A percentile compares a stretch with the other conserved stretches of the same genome.
phyloP scores from a whole-genome alignment of 768 basidiomycete genomes.

The Paxillus ammoniavirescens region DNA sequence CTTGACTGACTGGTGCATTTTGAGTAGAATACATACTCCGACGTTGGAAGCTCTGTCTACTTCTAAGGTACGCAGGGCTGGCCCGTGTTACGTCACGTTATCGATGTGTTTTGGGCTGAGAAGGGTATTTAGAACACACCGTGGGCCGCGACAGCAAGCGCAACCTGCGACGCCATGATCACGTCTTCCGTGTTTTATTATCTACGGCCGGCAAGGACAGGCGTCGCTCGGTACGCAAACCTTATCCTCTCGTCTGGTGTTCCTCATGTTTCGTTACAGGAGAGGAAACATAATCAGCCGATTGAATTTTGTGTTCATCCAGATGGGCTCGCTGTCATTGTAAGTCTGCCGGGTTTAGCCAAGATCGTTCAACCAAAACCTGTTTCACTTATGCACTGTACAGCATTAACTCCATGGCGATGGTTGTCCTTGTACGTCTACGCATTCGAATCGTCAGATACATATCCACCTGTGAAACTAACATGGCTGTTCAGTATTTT shows the following conservation, averaged over 20 bases:
- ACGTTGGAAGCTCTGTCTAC: conserved; percentile 1
- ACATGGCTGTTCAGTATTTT: conserved; percentile 12
- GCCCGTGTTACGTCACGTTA: neutral
- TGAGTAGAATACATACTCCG: conserved; percentile 9
- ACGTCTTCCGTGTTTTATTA: conserved; percentile 15
- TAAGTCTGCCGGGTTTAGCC: neutral
- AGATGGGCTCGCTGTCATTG: conserved; percentile 21
- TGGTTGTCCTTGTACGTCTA: conserved; percentile 11
- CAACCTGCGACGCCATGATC: conserved; percentile 21
- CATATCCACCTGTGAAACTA: neutral
- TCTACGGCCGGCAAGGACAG: conserved; percentile 12
- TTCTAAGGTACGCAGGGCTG: conserved; percentile 2
- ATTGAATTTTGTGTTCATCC: conserved; percentile 12
- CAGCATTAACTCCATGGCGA: conserved; percentile 10
- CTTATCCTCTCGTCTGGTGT: neutral
- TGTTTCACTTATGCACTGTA: neutral
- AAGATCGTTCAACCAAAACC: too few relatives aligned
- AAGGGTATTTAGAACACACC: conserved; percentile 3
- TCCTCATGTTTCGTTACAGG: neutral
- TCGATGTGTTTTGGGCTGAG: neutral
- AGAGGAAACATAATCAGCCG: conserved; percentile 8
- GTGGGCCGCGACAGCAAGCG: conserved; percentile 9
- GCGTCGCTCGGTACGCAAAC: conserved; percentile 7
- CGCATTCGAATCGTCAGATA: neutral
- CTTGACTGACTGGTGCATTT: neutral